Conservation (phyloP, 768 basidiomycete genomes). For the Podaxis sp. region DNA sequence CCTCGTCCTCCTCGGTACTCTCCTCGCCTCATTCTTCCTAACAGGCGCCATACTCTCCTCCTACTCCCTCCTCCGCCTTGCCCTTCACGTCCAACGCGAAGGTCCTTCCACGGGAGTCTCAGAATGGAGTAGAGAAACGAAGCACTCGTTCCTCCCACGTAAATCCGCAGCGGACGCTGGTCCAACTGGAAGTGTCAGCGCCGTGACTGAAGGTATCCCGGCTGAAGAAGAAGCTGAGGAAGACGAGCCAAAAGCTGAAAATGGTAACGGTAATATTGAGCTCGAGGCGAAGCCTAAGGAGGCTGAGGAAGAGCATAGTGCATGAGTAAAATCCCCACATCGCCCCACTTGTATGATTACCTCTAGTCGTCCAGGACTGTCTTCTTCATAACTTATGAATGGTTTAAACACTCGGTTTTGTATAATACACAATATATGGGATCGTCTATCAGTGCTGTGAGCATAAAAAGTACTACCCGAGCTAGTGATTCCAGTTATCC, state of each 20-base stretch:
- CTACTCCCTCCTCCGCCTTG: conserved; percentile 8
- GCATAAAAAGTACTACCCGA: neutral
- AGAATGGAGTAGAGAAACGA: conserved; percentile 5
- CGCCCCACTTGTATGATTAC: too few relatives aligned
- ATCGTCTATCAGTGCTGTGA: neutral
- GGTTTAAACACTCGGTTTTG: too few relatives aligned
- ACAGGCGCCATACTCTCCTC: conserved; percentile 8
- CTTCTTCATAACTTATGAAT: too few relatives aligned
- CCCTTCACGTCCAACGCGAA: conserved; percentile 4
- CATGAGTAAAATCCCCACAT: too few relatives aligned
- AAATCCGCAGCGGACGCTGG: neutral
- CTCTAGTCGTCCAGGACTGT: too few relatives aligned
- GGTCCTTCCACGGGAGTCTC: conserved; percentile 7
- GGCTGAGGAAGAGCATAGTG: too few relatives aligned
- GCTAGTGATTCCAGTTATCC: conserved; percentile 10
- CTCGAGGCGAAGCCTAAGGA: too few relatives aligned
- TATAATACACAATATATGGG: too few relatives aligned
- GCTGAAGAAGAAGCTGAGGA: neutral
- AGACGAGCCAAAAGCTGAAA: neutral
- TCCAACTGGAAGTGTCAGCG: neutral
- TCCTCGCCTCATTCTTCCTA: conserved; percentile 10
- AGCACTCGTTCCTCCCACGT: neutral
- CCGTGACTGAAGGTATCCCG: neutral
- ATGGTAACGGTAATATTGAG: neutral
- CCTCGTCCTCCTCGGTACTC: neutral